Conservation (phyloP, 306 rosid genomes). For the Castanea sativa region DNA sequence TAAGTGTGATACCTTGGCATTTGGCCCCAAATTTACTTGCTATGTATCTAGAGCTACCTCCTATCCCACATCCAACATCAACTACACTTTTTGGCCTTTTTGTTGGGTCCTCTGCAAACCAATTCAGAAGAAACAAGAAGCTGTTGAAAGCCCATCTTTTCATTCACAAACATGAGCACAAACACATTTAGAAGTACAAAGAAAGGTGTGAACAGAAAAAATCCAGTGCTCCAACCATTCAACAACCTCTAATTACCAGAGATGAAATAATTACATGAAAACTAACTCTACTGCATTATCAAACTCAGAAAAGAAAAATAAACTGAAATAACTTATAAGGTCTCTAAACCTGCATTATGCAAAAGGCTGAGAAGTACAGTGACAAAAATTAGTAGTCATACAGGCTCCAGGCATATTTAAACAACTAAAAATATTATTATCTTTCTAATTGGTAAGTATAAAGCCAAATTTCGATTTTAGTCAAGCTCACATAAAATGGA, state of each 20-base stretch:
- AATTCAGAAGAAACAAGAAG: not conserved
- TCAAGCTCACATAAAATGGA: too few relatives aligned
- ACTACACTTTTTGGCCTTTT: slow-evolving; percentile 50
- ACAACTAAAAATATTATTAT: too few relatives aligned
- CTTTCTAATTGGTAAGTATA: too few relatives aligned
- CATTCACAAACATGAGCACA: not conserved
- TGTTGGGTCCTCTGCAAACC: slow-evolving; percentile 12
- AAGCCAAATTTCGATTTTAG: too few relatives aligned
- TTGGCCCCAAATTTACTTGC: slow-evolving; percentile 63
- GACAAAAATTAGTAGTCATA: not conserved
- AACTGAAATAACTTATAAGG: not conserved
- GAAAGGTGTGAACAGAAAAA: not conserved
- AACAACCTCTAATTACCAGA: not conserved
- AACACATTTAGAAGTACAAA: not conserved
- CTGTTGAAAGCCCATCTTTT: not conserved
- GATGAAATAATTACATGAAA: not conserved
- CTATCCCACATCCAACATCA: slow-evolving; percentile 97
- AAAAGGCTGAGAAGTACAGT: too few relatives aligned
- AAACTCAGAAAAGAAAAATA: not conserved
- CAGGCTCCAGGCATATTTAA: too few relatives aligned
- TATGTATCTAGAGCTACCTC: slow-evolving; percentile 86
- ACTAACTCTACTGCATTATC: not conserved
- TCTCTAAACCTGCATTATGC: not conserved
- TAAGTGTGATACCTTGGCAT: slow-evolving; percentile 71
- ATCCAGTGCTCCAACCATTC: not conserved